Conservation (phyloP, 192 early-diverging fungal species). For the Entomortierella beljakovae region DNA sequence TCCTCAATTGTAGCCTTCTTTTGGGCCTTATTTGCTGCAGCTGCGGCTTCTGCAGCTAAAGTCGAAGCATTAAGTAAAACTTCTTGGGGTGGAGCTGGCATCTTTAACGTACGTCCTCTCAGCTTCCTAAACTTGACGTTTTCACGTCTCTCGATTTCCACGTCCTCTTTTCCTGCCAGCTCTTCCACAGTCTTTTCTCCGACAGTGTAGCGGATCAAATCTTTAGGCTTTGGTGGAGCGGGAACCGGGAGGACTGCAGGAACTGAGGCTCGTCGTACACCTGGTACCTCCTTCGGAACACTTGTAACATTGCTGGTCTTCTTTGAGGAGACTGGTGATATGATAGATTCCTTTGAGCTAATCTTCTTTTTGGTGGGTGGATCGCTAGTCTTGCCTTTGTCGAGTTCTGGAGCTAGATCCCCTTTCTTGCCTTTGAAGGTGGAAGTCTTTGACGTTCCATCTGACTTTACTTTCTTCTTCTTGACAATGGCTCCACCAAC, state of each 20-base stretch:
- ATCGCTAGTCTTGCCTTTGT: too few relatives aligned
- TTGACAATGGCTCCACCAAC: slow-evolving; percentile 2
- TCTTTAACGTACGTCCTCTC: slow-evolving; percentile 36
- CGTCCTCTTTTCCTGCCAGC: slow-evolving; percentile 39
- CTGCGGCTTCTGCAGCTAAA: neutral
- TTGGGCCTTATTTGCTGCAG: neutral
- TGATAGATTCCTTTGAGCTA: too few relatives aligned
- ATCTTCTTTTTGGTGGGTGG: too few relatives aligned
- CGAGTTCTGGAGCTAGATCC: too few relatives aligned
- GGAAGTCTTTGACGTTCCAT: neutral
- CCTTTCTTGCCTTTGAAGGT: too few relatives aligned
- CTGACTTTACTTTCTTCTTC: neutral
- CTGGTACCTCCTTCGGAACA: slow-evolving; percentile 13
- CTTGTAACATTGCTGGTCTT: neutral
- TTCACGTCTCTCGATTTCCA: slow-evolving; percentile 45
- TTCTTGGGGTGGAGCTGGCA: slow-evolving; percentile 45
- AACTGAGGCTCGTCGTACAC: slow-evolving; percentile 23
- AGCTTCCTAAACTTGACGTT: slow-evolving; percentile 51
- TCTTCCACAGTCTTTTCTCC: slow-evolving; percentile 53
- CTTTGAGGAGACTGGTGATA: neutral
- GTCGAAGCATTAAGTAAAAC: slow-evolving; percentile 11
- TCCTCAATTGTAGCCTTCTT: neutral
- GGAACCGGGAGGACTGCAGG: slow-evolving; percentile 43
- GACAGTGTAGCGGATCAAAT: slow-evolving; percentile 47
- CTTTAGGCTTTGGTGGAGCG: slow-evolving; percentile 41